phyloP scores from a whole-genome alignment of 1,284 basidiomycete genomes.

The Neotropicomus parvogracilis region DNA sequence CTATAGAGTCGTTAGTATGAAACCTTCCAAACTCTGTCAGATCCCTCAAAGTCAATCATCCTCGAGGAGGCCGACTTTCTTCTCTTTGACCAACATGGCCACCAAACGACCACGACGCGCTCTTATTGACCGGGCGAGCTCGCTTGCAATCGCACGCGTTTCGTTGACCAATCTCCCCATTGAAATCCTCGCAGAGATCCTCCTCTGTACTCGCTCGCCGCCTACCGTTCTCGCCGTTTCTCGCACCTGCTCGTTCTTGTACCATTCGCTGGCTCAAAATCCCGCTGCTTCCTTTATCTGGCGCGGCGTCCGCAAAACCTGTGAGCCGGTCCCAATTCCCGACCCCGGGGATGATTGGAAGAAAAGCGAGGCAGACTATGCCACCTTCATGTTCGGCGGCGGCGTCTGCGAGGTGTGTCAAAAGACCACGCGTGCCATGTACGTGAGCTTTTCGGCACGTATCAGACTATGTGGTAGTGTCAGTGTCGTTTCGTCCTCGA shows the following conservation, averaged over 20 bases:
- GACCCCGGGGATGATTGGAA: slow-evolving; percentile 36
- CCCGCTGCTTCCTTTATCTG: slow-evolving; percentile 41
- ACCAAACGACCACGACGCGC: slow-evolving; percentile 6
- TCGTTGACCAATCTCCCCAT: slow-evolving; percentile 36
- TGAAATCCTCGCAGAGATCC: slow-evolving; percentile 46
- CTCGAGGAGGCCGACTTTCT: neutral
- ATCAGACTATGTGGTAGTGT: slow-evolving; percentile 45
- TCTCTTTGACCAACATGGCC: neutral
- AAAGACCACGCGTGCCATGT: slow-evolving; percentile 34
- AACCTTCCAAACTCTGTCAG: no score
- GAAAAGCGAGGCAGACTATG: slow-evolving; percentile 44
- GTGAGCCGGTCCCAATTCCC: slow-evolving; percentile 34
- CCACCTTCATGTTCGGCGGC: slow-evolving; percentile 56
- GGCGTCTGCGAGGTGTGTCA: slow-evolving; percentile 57
- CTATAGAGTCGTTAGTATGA: slow-evolving; percentile 26
- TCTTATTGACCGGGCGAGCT: neutral
- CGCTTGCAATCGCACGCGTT: neutral
- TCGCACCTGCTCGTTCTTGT: slow-evolving; percentile 41
- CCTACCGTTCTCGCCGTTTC: slow-evolving; percentile 45
- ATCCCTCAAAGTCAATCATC: no score
- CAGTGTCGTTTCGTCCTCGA: slow-evolving; percentile 14
- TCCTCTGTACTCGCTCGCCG: slow-evolving; percentile 37
- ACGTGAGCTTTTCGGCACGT: slow-evolving; percentile 43
- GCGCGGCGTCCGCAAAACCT: slow-evolving; percentile 37
- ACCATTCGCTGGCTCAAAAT: slow-evolving; percentile 34